A percentile compares a stretch with the other conserved stretches of the same genome.
Conservation (phyloP, 345 rosid genomes). For the Odontarrhena argentea region DNA sequence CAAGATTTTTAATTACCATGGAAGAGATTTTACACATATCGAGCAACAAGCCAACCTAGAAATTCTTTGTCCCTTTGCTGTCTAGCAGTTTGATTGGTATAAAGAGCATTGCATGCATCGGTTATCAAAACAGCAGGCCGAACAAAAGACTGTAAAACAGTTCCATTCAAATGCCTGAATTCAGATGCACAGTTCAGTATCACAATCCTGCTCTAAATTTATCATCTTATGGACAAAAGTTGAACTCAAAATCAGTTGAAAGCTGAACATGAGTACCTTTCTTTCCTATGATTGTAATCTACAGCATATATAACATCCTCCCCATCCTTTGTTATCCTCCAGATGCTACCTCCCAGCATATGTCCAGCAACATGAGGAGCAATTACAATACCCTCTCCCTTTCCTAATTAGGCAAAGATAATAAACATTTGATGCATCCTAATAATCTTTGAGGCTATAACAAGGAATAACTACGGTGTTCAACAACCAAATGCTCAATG, state of each 20-base stretch:
- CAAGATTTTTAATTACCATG: not conserved
- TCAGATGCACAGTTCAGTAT: constrained; percentile 31
- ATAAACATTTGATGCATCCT: not conserved
- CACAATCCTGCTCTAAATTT: constrained; percentile 5
- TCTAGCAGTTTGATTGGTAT: constrained; percentile 71
- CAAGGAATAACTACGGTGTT: not conserved
- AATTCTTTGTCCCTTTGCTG: constrained; percentile 87
- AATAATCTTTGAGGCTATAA: not conserved
- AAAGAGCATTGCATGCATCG: constrained; percentile 91
- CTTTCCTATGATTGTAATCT: constrained; percentile 94
- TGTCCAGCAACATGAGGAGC: constrained; percentile 97
- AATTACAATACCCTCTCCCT: constrained; percentile 96
- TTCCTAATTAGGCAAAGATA: constrained; percentile 49
- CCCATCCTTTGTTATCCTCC: constrained; percentile 98
- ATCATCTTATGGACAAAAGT: constrained; percentile 1
- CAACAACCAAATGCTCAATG: constrained; percentile 8
- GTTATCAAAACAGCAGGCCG: constrained; percentile 97
- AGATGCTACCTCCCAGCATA: constrained; percentile 89
- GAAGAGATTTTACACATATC: constrained; percentile 11
- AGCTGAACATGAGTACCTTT: constrained; percentile 54
- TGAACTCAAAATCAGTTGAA: constrained; percentile 26
- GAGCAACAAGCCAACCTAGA: constrained; percentile 51
- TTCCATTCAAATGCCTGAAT: constrained; percentile 97
- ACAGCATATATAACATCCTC: constrained; percentile 98
- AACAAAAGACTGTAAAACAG: constrained; percentile 81